phyloP scores from a whole-genome alignment of 2,329 filamentous ascomycete species.

The Didymella pomorum region DNA sequence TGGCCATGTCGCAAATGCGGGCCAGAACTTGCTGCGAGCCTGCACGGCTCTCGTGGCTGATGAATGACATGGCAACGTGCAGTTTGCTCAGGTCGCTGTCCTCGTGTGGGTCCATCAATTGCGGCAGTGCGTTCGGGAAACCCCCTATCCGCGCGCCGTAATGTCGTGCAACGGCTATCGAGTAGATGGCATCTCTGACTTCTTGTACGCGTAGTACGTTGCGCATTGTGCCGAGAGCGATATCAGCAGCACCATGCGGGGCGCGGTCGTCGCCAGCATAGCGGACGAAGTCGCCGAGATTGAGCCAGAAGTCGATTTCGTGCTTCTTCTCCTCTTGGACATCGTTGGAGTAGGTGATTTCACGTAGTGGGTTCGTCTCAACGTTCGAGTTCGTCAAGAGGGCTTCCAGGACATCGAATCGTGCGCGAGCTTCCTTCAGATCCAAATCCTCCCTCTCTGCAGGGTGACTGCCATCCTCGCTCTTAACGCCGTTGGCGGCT shows the following conservation, averaged over 20 bases:
- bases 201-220: constrained; percentile 79
- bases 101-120: constrained; percentile 37
- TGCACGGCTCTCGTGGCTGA: constrained; percentile 55
- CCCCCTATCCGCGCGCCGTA: constrained; percentile 67
- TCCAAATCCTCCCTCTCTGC: constrained; percentile 64
- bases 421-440: constrained; percentile 68
- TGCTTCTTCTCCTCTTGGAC: constrained; percentile 47
- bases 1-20: constrained; percentile 59
- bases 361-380: constrained; percentile 63
- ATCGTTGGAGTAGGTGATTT: constrained; percentile 58
- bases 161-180: constrained; percentile 80
- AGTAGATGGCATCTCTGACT: constrained; percentile 90
- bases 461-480: constrained; percentile 40
- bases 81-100: constrained; percentile 55
- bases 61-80: constrained; percentile 58
- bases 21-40: constrained; percentile 59
- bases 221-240: constrained; percentile 70
- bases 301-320: constrained; percentile 84
- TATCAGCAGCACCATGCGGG: constrained; percentile 68
- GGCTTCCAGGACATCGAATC: constrained; percentile 78
- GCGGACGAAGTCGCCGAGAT: constrained; percentile 75
- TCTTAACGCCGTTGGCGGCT: constrained; percentile 53
- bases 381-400: constrained; percentile 77
- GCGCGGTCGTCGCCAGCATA: constrained; percentile 67
- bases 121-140: constrained; percentile 53